Evolutionary conservation across 331 rosid genomes (phyloP).

Genomic region (Stylosanthes scabra): DNA sequence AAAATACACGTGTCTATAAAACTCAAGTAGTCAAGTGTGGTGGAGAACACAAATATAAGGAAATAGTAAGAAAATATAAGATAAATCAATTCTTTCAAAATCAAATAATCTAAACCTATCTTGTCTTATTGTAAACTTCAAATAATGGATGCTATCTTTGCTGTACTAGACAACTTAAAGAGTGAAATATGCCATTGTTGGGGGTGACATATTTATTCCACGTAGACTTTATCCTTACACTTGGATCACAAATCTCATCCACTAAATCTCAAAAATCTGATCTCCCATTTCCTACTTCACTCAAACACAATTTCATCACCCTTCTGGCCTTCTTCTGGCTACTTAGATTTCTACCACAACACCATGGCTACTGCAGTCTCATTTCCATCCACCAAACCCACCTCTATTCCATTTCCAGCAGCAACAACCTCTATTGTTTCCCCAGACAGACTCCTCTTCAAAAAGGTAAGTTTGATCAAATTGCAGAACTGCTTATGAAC

Average conservation of each 20-base stretch:
- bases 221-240: constrained; percentile 74
- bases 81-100: too few species aligned
- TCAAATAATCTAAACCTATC: too few species aligned
- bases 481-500: not conserved
- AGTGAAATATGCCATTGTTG: not conserved
- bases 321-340: constrained; percentile 4
- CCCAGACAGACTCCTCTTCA: constrained; percentile 65
- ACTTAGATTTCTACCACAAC: constrained; percentile 7
- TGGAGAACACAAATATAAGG: too few species aligned
- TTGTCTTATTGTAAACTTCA: too few species aligned
- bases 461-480: constrained; percentile 54
- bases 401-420: constrained; percentile 60
- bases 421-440: constrained; percentile 58
- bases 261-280: constrained; percentile 69
- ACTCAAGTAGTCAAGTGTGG: too few species aligned
- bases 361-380: constrained; percentile 93
- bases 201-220: constrained; percentile 38
- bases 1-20: too few species aligned
- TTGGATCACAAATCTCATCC: constrained; percentile 76
- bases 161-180: too few species aligned
- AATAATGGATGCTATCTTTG: too few species aligned
- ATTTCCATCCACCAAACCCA: constrained; percentile 78
- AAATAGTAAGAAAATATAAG: too few species aligned
- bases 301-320: constrained; percentile 31
- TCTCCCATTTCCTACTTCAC: constrained; percentile 29